Conservation (phyloP, 352 stramenopile genomes). For the Globisporangium spiculum region DNA sequence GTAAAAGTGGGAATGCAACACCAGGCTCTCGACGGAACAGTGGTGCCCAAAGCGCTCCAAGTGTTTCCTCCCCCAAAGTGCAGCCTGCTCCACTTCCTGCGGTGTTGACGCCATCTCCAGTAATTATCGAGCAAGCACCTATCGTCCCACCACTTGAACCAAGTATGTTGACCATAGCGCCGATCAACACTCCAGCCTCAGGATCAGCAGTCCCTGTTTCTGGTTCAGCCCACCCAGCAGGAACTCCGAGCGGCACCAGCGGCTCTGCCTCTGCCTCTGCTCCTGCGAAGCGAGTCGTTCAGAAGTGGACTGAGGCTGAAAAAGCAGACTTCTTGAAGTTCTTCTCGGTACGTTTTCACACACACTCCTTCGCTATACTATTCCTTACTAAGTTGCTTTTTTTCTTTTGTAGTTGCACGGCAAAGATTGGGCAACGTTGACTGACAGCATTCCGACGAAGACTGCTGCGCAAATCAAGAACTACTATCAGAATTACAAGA, state of each 20-base stretch:
- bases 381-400: constrained; percentile 4
- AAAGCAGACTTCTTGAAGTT: constrained; percentile 88
- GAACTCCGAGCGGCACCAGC: background rate
- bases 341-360: constrained; percentile 59
- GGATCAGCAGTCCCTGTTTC: background rate
- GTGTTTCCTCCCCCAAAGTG: constrained; percentile 9
- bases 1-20: constrained; percentile 28
- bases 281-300: constrained; percentile 75
- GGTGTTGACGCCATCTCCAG: background rate
- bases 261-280: constrained; percentile 17
- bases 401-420: constrained; percentile 56
- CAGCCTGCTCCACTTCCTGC: constrained; percentile 3
- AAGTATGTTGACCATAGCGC: background rate
- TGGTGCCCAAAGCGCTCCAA: constrained; percentile 17
- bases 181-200: background rate
- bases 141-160: constrained; percentile 8
- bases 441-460: constrained; percentile 87
- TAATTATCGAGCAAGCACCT: background rate
- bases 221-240: background rate
- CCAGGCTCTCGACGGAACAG: constrained; percentile 32
- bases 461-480: constrained; percentile 91
- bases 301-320: constrained; percentile 89
- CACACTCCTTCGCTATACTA: background rate
- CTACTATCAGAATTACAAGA: constrained; percentile 94
- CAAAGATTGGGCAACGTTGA: constrained; percentile 88